Percentiles rank a stretch among this genome's conserved stretches.
phyloP scores from a whole-genome alignment of 2,329 filamentous ascomycete genomes.

The Ampelomyces quisqualis region DNA sequence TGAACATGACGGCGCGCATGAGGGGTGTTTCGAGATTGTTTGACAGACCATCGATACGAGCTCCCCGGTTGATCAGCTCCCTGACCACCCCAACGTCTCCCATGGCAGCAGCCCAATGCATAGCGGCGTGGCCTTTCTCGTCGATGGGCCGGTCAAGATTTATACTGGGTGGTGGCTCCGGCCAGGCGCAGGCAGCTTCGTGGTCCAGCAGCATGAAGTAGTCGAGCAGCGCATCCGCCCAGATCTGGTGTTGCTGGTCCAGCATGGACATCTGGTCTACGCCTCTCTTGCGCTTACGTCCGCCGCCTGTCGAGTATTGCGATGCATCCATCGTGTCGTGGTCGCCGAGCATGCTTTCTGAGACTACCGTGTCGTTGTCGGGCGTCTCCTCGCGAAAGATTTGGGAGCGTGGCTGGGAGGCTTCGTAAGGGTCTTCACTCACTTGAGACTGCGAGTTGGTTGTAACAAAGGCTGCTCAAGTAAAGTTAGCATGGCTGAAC shows the following conservation, averaged over 20 bases:
- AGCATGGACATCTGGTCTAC: conserved; percentile 64
- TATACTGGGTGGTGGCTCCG: conserved; percentile 80
- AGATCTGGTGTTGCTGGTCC: conserved; percentile 84
- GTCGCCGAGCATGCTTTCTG: conserved; percentile 81
- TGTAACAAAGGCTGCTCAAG: conserved; percentile 22
- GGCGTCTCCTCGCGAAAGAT: conserved; percentile 74
- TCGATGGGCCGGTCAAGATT: conserved; percentile 92
- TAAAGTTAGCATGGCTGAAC: conserved; percentile 6
- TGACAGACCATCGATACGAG: conserved; percentile 68
- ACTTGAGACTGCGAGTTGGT: conserved; percentile 41
- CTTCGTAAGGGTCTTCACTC: conserved; percentile 65
- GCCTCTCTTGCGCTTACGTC: conserved; percentile 75
- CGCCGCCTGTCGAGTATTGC: conserved; percentile 55
- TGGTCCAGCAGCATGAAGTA: conserved; percentile 90
- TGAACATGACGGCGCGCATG: conserved; percentile 93
- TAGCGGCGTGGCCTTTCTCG: conserved; percentile 83
- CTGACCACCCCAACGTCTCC: conserved; percentile 90
- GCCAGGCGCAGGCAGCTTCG: conserved; percentile 67
- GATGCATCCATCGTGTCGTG: conserved; percentile 74
- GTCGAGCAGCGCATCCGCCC: conserved; percentile 89
- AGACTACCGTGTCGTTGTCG: conserved; percentile 79
- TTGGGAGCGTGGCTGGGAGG: conserved; percentile 60
- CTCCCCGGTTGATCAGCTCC: conserved; percentile 79
- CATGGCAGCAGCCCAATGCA: conserved; percentile 98
- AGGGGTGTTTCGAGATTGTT: conserved; percentile 76